Percentiles rank a stretch among this genome's conserved stretches.
phyloP scores from a whole-genome alignment of 306 rosid genomes.

The Hippophae rhamnoides region DNA sequence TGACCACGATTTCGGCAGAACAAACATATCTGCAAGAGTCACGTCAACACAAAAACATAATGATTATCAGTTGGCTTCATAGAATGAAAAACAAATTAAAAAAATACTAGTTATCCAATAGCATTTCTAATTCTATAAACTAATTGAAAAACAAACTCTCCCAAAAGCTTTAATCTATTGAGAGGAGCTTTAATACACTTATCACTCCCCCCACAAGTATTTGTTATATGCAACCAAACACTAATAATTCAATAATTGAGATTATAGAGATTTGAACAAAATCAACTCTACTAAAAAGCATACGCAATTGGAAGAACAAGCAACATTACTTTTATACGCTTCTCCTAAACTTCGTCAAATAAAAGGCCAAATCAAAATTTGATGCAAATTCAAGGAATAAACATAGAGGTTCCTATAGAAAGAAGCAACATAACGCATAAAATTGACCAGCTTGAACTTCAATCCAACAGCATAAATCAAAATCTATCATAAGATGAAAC shows the following conservation, averaged over 20 bases:
- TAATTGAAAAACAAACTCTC: too few relatives aligned
- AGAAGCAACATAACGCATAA: too few relatives aligned
- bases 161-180: too few relatives aligned
- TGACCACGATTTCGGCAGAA: slow-evolving; percentile 84
- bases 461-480: not conserved
- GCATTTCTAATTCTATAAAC: not conserved
- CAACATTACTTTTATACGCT: too few relatives aligned
- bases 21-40: slow-evolving; percentile 59
- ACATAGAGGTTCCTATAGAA: not conserved
- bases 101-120: slow-evolving; percentile 1
- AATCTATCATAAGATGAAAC: not conserved
- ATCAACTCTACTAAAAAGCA: too few relatives aligned
- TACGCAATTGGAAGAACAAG: too few relatives aligned
- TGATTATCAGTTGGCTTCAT: not conserved
- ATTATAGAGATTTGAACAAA: too few relatives aligned
- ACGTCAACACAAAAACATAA: slow-evolving; percentile 2
- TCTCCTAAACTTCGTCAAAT: not conserved
- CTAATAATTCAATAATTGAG: too few relatives aligned
- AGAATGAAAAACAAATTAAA: not conserved
- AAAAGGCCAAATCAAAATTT: not conserved
- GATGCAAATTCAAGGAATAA: not conserved
- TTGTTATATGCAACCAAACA: too few relatives aligned
- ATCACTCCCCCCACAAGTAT: too few relatives aligned
- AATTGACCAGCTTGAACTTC: too few relatives aligned
- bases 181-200: too few relatives aligned